These are phyloP conservation scores for Fusarium goolgardi DNA, from an alignment of 2,329 filamentous ascomycete genomes.

Conservation along the genomic window DNA sequence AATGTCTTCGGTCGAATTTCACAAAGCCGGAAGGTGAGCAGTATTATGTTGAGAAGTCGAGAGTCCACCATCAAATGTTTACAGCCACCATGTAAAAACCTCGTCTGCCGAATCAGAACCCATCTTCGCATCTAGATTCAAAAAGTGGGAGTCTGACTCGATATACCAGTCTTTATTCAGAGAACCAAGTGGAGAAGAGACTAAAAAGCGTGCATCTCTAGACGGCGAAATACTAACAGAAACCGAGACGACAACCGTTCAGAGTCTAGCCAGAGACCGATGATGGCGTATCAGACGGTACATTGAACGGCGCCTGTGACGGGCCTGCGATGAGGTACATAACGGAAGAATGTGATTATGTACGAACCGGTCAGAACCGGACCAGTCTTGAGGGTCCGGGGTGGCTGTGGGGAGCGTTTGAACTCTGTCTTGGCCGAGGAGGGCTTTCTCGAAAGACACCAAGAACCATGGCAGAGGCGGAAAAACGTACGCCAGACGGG, in stretches of 20 bases:
- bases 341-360: slow-evolving; percentile 36
- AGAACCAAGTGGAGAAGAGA: slow-evolving; percentile 26
- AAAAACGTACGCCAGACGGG: slow-evolving; percentile 8
- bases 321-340: slow-evolving; percentile 18
- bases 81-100: slow-evolving; percentile 15
- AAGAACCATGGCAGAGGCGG: slow-evolving; percentile 11
- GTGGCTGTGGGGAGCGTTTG: slow-evolving; percentile 28
- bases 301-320: slow-evolving; percentile 33
- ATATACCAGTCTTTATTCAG: slow-evolving; percentile 18
- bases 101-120: slow-evolving; percentile 14
- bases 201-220: slow-evolving; percentile 3
- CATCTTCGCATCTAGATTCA: background rate
- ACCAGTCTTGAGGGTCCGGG: slow-evolving; percentile 1
- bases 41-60: slow-evolving; percentile 3
- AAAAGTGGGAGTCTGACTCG: slow-evolving; percentile 28
- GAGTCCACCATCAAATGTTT: slow-evolving; percentile 8
- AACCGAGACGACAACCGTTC: slow-evolving; percentile 3
- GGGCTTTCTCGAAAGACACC: slow-evolving; percentile 27
- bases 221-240: background rate
- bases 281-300: slow-evolving; percentile 35
- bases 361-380: slow-evolving; percentile 14
- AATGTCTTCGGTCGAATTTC: slow-evolving; percentile 4
- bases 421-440: slow-evolving; percentile 29
- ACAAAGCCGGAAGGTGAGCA: slow-evolving; percentile 20
- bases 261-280: slow-evolving; percentile 6